Evolutionary conservation across 805 yeast genomes (phyloP).

Genomic region (Saccharomyces mikatae): DNA sequence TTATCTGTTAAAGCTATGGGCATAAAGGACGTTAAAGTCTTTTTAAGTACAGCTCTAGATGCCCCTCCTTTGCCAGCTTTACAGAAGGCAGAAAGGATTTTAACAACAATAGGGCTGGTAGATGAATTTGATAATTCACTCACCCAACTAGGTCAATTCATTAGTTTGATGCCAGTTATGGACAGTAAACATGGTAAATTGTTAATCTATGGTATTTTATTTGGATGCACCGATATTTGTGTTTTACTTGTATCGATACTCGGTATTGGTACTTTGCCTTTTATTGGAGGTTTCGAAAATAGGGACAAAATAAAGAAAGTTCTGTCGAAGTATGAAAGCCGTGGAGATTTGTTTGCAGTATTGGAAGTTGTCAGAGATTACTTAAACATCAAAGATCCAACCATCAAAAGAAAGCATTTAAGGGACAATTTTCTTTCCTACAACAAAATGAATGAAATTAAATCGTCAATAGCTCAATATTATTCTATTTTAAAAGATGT

Average conservation of each 20-base stretch:
- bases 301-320: constrained; percentile 54
- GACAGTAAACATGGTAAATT: constrained; percentile 83
- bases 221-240: constrained; percentile 72
- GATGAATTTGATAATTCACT: constrained; percentile 36
- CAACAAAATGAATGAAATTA: constrained; percentile 59
- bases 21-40: constrained; percentile 57
- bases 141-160: constrained; percentile 71
- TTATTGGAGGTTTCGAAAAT: constrained; percentile 51
- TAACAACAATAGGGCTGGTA: constrained; percentile 71
- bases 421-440: constrained; percentile 54
- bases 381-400: constrained; percentile 21
- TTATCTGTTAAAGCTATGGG: constrained; percentile 87
- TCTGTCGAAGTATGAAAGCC: constrained; percentile 22
- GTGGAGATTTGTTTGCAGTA: constrained; percentile 72
- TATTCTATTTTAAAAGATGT: constrained; percentile 63
- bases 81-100: constrained; percentile 35
- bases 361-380: constrained; percentile 54
- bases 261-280: constrained; percentile 62
- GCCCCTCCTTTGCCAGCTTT: constrained; percentile 50
- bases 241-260: constrained; percentile 74
- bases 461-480: constrained; percentile 63
- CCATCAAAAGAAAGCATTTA: constrained; percentile 38
- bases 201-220: constrained; percentile 68
- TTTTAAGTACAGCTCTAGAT: constrained; percentile 70
- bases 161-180: constrained; percentile 72